Conservation (phyloP, 1,139 yeast species). For the Suhomyces coccinellae region DNA sequence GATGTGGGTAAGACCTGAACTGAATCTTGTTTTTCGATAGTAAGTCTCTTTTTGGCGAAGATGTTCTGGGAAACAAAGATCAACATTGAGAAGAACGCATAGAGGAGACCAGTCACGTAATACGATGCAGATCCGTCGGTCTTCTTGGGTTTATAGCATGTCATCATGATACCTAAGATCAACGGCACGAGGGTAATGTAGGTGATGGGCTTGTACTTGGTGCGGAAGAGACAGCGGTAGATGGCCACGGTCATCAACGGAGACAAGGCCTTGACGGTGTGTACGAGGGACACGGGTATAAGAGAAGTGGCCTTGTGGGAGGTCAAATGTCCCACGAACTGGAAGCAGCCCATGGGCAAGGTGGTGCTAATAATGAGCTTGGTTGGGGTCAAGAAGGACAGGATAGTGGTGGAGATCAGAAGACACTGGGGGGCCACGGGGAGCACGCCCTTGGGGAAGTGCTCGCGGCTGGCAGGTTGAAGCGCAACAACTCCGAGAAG, state of each 20-base stretch:
- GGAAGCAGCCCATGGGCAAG: conserved; percentile 91
- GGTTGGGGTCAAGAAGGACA: conserved; percentile 53
- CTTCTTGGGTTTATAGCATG: conserved; percentile 57
- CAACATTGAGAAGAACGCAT: conserved; percentile 78
- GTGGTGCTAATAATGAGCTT: conserved; percentile 61
- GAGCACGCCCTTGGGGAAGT: conserved; percentile 60
- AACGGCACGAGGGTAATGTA: conserved; percentile 77
- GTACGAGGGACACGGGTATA: conserved; percentile 89
- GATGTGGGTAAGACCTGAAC: conserved; percentile 17
- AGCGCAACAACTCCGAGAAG: conserved; percentile 21
- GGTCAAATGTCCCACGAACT: conserved; percentile 85
- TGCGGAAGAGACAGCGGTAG: conserved; percentile 61
- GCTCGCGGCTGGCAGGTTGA: conserved; percentile 9
- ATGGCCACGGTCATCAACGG: conserved; percentile 87
- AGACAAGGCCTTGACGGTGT: conserved; percentile 85
- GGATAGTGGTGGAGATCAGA: conserved; percentile 23
- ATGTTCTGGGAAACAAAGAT: conserved; percentile 91
- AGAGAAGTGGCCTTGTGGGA: conserved; percentile 85
- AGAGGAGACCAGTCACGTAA: conserved; percentile 63
- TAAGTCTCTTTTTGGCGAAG: conserved; percentile 80
- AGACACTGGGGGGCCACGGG: conserved; percentile 34
- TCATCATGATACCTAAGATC: conserved; percentile 78
- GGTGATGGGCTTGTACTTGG: conserved; percentile 60
- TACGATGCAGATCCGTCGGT: conserved; percentile 20
- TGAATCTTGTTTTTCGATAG: conserved; percentile 33